Percentiles rank a stretch among this genome's conserved stretches.
Evolutionary conservation across 495 filamentous ascomycete species (phyloP).

Genomic region (Penicillium pulvis): DNA sequence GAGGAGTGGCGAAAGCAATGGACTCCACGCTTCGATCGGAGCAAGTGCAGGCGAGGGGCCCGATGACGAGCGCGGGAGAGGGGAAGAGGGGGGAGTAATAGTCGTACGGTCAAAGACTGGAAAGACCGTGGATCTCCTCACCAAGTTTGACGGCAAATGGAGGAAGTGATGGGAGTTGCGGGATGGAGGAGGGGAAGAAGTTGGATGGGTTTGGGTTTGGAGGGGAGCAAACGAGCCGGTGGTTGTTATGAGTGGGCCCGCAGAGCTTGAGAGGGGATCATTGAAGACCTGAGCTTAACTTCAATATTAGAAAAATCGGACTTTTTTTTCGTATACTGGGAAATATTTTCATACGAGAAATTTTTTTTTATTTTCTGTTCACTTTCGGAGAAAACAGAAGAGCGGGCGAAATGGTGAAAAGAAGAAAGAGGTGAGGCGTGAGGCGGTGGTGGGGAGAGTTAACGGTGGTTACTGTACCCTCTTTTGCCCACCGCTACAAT

Average conservation of each 20-base stretch:
- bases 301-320: neutral
- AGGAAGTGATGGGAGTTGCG: slow-evolving; percentile 8
- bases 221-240: slow-evolving; percentile 27
- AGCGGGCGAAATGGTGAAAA: slow-evolving; percentile 4
- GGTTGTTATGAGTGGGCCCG: slow-evolving; percentile 32
- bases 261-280: slow-evolving; percentile 31
- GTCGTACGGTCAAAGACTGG: slow-evolving; percentile 1
- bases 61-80: slow-evolving; percentile 25
- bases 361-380: neutral
- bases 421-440: slow-evolving; percentile 14
- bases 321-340: neutral
- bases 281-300: slow-evolving; percentile 4
- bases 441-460: slow-evolving; percentile 29
- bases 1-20: slow-evolving; percentile 11
- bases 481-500: slow-evolving; percentile 2
- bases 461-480: neutral
- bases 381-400: neutral
- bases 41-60: slow-evolving; percentile 22
- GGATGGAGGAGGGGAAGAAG: slow-evolving; percentile 18
- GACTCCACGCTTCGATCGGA: slow-evolving; percentile 17
- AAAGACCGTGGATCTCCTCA: slow-evolving; percentile 13
- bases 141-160: slow-evolving; percentile 9
- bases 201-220: slow-evolving; percentile 29
- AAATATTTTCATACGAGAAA: neutral
- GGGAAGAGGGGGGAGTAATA: slow-evolving; percentile 7